phyloP scores from a whole-genome alignment of 768 basidiomycete species.

The Pleurotus citrinopileatus region DNA sequence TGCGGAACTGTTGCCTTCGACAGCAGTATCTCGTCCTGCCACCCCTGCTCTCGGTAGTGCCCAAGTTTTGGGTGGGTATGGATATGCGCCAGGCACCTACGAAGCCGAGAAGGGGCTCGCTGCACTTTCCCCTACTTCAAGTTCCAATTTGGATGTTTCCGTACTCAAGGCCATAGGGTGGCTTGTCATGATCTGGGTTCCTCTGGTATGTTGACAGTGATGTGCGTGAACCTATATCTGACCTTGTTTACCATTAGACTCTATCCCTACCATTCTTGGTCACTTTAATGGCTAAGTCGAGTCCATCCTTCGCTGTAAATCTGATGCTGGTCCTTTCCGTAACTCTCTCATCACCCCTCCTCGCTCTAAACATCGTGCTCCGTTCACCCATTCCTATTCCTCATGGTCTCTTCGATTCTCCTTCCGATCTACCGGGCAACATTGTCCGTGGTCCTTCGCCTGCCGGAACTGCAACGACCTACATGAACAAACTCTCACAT shows the following conservation, averaged over 20 bases:
- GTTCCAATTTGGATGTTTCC: slow-evolving; percentile 53
- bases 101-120: slow-evolving; percentile 55
- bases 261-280: slow-evolving; percentile 65
- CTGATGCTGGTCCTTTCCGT: slow-evolving; percentile 61
- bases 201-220: slow-evolving; percentile 47
- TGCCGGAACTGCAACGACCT: slow-evolving; percentile 32
- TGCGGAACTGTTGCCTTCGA: slow-evolving; percentile 34
- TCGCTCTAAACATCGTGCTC: slow-evolving; percentile 59
- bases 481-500: slow-evolving; percentile 39
- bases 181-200: slow-evolving; percentile 67
- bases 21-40: slow-evolving; percentile 39
- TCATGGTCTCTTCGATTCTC: slow-evolving; percentile 57
- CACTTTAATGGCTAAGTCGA: slow-evolving; percentile 31
- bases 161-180: slow-evolving; percentile 54
- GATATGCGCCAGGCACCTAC: slow-evolving; percentile 42
- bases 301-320: slow-evolving; percentile 34
- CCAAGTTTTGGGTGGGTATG: slow-evolving; percentile 69
- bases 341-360: slow-evolving; percentile 63
- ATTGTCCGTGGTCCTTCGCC: slow-evolving; percentile 43
- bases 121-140: slow-evolving; percentile 41
- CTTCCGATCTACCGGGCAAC: slow-evolving; percentile 37
- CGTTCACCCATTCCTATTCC: slow-evolving; percentile 67
- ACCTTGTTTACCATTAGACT: slow-evolving; percentile 34
- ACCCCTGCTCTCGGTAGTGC: slow-evolving; percentile 56
- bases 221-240: background rate